phyloP scores from a whole-genome alignment of 192 early-diverging fungal genomes.

The Phlyctochytrium arcticum region DNA sequence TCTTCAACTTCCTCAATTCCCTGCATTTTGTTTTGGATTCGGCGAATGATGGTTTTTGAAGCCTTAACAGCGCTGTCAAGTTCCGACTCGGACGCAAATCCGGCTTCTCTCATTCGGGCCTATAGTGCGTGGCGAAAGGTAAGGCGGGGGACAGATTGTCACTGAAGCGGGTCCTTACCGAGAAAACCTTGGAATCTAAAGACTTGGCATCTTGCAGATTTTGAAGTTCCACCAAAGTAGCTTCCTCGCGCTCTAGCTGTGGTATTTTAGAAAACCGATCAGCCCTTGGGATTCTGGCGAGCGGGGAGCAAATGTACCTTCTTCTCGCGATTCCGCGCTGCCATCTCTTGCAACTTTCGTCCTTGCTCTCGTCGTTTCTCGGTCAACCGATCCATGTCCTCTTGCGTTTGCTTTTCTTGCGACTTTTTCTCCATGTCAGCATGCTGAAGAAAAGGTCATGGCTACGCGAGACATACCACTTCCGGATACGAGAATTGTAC shows the following conservation, averaged over 20 bases:
- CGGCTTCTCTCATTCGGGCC: slow-evolving; percentile 45
- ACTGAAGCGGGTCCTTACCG: slow-evolving; percentile 11
- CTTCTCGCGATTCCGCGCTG: slow-evolving; percentile 74
- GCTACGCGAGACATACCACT: not conserved
- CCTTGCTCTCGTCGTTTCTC: slow-evolving; percentile 35
- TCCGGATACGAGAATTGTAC: slow-evolving; percentile 73
- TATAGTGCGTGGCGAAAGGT: not conserved
- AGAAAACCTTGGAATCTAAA: not conserved
- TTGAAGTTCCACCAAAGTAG: slow-evolving; percentile 62
- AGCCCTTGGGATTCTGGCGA: too few species aligned
- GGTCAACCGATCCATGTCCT: slow-evolving; percentile 10
- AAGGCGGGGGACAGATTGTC: not conserved
- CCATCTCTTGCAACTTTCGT: slow-evolving; percentile 71
- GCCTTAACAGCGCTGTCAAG: slow-evolving; percentile 70
- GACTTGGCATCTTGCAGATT: slow-evolving; percentile 10
- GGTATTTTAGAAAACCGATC: not conserved
- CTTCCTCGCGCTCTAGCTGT: slow-evolving; percentile 60
- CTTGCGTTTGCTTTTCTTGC: slow-evolving; percentile 24
- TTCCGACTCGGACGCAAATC: slow-evolving; percentile 66
- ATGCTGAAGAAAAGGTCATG: not conserved
- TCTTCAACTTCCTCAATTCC: slow-evolving; percentile 77
- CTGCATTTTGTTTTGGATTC: slow-evolving; percentile 73
- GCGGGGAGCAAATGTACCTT: slow-evolving; percentile 56
- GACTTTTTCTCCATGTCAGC: too few species aligned
- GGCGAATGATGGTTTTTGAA: slow-evolving; percentile 59